Evolutionary conservation across 2,329 filamentous ascomycete genomes (phyloP).

Genomic region (Fusarium camptoceras): DNA sequence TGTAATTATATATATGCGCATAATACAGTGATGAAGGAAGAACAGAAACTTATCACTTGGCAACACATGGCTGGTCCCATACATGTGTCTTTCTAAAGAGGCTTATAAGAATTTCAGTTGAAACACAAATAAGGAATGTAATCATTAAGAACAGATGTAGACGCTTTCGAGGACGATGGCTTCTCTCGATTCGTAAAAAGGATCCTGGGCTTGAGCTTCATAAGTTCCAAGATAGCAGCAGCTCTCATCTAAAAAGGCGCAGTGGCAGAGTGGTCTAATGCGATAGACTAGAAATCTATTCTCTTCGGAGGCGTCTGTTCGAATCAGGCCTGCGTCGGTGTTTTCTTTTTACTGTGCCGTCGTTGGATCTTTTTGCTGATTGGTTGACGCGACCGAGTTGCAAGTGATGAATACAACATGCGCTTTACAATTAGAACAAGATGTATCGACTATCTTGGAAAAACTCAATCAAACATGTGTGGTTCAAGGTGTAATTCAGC

Average conservation of each 20-base stretch:
- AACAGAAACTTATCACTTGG: slow-evolving; percentile 24
- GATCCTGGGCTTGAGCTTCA: fast-evolving
- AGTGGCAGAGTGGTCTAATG: slow-evolving; percentile 39
- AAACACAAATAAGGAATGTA: not conserved
- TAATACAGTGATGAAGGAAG: slow-evolving; percentile 36
- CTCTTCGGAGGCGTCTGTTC: slow-evolving; percentile 37
- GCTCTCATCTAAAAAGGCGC: slow-evolving; percentile 7
- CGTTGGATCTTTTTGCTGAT: not conserved
- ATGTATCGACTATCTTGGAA: not conserved
- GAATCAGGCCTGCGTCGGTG: slow-evolving; percentile 36
- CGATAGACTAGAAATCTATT: slow-evolving; percentile 40
- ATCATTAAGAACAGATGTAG: not conserved
- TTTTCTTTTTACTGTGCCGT: not conserved
- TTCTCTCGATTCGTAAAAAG: not conserved
- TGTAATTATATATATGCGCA: slow-evolving; percentile 40
- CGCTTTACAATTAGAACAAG: not conserved
- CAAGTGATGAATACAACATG: not conserved
- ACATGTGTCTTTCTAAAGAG: not conserved
- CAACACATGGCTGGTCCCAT: not conserved
- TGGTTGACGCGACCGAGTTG: not conserved
- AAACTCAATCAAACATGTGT: not conserved
- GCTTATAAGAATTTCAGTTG: not conserved
- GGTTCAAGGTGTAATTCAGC: not conserved
- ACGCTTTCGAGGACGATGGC: not conserved
- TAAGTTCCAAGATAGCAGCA: fast-evolving